These are phyloP conservation scores for Phytophthora tentaculata DNA, from an alignment of 352 stramenopile genomes.

Conservation along the genomic window DNA sequence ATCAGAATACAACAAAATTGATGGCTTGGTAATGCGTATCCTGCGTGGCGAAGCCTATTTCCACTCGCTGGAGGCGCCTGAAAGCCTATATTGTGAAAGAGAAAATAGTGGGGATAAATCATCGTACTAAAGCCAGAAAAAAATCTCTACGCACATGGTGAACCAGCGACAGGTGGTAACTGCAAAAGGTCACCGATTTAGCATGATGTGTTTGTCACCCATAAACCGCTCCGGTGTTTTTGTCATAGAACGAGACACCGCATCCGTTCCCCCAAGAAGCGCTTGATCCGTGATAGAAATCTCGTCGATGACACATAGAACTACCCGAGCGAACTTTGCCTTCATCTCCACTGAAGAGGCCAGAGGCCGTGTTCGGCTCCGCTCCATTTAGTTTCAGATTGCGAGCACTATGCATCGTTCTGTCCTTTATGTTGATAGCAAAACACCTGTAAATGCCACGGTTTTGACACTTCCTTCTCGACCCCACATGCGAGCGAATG, in stretches of 20 bases:
- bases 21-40: not conserved
- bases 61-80: not conserved
- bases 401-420: not conserved
- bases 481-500: constrained; percentile 1
- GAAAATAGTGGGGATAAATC: too few species aligned
- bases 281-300: constrained; percentile 35
- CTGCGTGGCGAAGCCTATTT: not conserved
- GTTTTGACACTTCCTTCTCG: constrained; percentile 8
- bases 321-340: constrained; percentile 12
- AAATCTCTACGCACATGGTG: too few species aligned
- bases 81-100: too few species aligned
- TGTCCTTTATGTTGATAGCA: constrained; percentile 18
- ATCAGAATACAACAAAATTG: constrained; percentile 14
- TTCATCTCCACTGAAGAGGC: constrained; percentile 30
- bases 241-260: constrained; percentile 8
- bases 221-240: constrained; percentile 7
- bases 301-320: constrained; percentile 33
- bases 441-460: constrained; percentile 5
- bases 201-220: constrained; percentile 33
- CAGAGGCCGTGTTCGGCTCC: constrained; percentile 2
- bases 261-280: constrained; percentile 27
- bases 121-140: too few species aligned
- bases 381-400: constrained; percentile 7
- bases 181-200: constrained; percentile 36
- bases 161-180: constrained; percentile 19